Evolutionary conservation across 805 yeast species (phyloP), one percentile per base, ranked within the genome.

Genomic region (Pichia membranifaciens): DNA sequence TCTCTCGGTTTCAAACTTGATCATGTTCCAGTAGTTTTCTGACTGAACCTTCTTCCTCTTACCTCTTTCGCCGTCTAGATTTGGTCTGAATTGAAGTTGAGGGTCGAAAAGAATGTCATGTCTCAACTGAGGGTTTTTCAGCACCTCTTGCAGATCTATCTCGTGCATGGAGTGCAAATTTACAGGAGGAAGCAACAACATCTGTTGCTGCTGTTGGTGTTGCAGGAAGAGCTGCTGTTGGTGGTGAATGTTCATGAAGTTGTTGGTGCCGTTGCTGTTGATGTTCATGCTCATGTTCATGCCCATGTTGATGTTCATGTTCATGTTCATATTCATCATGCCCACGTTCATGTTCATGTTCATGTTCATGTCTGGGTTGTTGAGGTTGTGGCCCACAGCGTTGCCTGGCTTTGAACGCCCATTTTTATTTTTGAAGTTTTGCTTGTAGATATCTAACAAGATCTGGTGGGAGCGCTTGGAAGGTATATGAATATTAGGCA

Each of bases 21-120:
- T 80, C 54, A 84, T 85, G 31, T 69, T 68, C 96, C 96, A 89
- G 68, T 89, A 90, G 57, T 76, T 81, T 60, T 87, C 95, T 42
- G 88, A 83, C 38, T 83, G 72, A 48, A 74, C 65, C 66, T 79
- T 82, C 73, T 89, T 87, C 46, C 89, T 75, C 50, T 81, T 75
- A 23, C 95, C 96, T 44, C 96, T 72, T 66, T 90, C 97, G 44
- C 96, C 95, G 62, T 87, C 96, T 54, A 89, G 70, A 59, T 87
- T 87, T 25, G 95, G 95, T 62, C 97, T 77, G 65, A 90, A 87
- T 69, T 89, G 96, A 50, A 90, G 71, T 59, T 86, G 87, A 16
- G 96, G 95, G 68, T 90, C 96, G 61, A 90, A 90, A 13, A 88
- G 73, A 45, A 91, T 87, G 63, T 91, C 98, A 65, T 90, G 98